Evolutionary conservation across 257 asterid species (phyloP).

Genomic region (Fraxinus quadrangulata): DNA sequence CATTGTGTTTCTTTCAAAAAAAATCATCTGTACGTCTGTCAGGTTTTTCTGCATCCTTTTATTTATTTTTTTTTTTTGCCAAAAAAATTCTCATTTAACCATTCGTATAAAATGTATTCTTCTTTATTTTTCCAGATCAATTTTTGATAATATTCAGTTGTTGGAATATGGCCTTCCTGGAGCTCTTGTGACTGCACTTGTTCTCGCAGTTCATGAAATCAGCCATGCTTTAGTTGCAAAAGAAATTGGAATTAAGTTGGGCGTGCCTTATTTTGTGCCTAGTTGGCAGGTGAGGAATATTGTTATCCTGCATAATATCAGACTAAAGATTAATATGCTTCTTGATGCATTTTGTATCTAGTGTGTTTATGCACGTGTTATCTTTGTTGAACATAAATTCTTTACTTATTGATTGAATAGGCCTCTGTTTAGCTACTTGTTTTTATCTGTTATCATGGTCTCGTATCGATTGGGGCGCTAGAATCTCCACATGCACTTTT

Average conservation of each 20-base stretch:
- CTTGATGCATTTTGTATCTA: neutral
- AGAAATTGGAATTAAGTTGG: conserved; percentile 74
- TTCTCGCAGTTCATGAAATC: conserved; percentile 80
- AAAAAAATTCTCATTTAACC: neutral
- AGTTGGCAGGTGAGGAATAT: conserved; percentile 84
- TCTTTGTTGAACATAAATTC: conserved; percentile 1
- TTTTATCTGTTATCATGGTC: neutral
- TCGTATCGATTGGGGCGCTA: neutral
- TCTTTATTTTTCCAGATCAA: conserved; percentile 53
- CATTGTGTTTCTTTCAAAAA: neutral
- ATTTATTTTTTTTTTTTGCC: neutral
- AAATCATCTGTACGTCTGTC: neutral
- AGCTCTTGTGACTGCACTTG: conserved; percentile 82
- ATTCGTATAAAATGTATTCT: conserved; percentile 21
- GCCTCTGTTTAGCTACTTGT: neutral
- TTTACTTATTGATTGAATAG: neutral
- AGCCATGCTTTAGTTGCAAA: conserved; percentile 75
- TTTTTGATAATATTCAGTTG: conserved; percentile 66
- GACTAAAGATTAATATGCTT: neutral
- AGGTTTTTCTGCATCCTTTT: neutral
- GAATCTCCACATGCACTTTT: conserved; percentile 2
- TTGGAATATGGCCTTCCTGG: conserved; percentile 87
- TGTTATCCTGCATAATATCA: conserved; percentile 21
- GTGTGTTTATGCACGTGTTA: neutral
- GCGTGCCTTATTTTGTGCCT: conserved; percentile 92